Evolutionary conservation across 2,329 filamentous ascomycete genomes (phyloP).

Genomic region (Neonectria sp.): DNA sequence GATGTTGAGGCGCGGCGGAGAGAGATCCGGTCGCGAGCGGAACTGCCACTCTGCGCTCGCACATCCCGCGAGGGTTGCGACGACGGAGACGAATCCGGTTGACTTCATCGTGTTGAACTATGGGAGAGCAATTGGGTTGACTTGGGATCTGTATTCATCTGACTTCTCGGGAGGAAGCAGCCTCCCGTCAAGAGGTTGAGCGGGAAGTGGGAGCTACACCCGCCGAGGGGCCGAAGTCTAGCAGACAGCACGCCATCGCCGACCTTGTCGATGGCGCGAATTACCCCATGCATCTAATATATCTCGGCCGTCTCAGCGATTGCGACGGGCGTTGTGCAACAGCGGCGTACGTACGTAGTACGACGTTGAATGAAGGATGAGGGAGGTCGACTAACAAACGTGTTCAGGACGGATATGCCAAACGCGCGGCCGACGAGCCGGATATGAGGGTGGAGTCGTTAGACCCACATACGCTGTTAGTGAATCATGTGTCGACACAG

Average conservation of each 20-base stretch:
- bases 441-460: slow-evolving; percentile 5
- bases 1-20: slow-evolving; percentile 50
- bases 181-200: neutral
- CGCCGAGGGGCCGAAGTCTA: neutral
- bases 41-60: slow-evolving; percentile 40
- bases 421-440: slow-evolving; percentile 23
- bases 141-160: neutral
- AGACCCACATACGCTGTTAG: slow-evolving; percentile 33
- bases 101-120: slow-evolving; percentile 20
- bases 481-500: neutral
- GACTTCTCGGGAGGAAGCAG: neutral
- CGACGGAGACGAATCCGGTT: slow-evolving; percentile 4
- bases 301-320: slow-evolving; percentile 1
- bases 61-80: slow-evolving; percentile 7
- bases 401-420: slow-evolving; percentile 8
- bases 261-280: slow-evolving; percentile 19
- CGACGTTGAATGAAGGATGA: neutral
- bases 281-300: slow-evolving; percentile 20
- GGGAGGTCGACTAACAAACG: slow-evolving; percentile 3
- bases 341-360: neutral
- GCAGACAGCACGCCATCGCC: slow-evolving; percentile 25
- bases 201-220: slow-evolving; percentile 6
- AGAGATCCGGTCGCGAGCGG: slow-evolving; percentile 41
- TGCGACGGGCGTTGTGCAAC: neutral
- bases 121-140: neutral